phyloP scores from a whole-genome alignment of 73 alveolate species.

The Paramecium pentaurelia region DNA sequence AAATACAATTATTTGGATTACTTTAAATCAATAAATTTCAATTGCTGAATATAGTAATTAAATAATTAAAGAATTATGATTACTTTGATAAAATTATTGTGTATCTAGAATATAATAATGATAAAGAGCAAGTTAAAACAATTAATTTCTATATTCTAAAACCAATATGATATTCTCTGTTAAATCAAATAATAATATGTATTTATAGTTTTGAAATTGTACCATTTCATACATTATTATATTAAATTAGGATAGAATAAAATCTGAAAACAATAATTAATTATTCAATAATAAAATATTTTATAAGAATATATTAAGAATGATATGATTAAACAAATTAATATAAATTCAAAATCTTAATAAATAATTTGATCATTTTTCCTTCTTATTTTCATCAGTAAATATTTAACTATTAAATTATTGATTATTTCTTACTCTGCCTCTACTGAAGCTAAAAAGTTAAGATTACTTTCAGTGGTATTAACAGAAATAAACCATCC shows the following conservation, averaged over 20 bases:
- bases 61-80: background rate
- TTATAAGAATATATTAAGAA: background rate
- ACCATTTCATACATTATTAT: too few relatives aligned
- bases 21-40: background rate
- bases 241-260: too few relatives aligned
- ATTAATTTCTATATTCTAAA: too few relatives aligned
- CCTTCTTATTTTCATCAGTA: background rate
- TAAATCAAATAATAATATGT: too few relatives aligned
- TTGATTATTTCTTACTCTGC: background rate
- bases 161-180: too few relatives aligned
- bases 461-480: constrained; percentile 26
- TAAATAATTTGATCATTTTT: background rate
- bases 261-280: too few relatives aligned
- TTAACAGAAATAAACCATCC: constrained; percentile 27
- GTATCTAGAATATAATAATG: background rate
- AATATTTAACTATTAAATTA: background rate
- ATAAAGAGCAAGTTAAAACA: background rate
- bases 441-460: background rate
- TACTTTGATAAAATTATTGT: background rate
- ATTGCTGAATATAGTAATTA: background rate
- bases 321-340: background rate
- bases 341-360: background rate
- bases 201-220: too few relatives aligned
- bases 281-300: too few relatives aligned
- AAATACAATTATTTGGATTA: too few relatives aligned